Base-by-base conservation (phyloP, 495 filamentous ascomycete species). In the Podospora appendiculata region DNA sequence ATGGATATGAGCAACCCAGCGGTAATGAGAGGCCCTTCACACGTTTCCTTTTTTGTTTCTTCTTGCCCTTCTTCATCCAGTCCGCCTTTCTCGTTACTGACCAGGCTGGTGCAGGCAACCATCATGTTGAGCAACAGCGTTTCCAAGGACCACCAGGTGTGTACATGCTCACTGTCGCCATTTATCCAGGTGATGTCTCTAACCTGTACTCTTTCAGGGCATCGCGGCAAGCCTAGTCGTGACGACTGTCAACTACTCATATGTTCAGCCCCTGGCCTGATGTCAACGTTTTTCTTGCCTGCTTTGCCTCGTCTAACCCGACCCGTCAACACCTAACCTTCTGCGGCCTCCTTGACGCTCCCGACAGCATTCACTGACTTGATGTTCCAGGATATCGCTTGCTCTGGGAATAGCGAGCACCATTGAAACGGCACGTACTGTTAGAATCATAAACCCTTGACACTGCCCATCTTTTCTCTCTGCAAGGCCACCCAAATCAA, bases 91-190 rank as follows among this genome's bases (percentile, higher is more conserved):
- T 25, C 17, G n/a, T 25, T n/a, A 25, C 19, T 17, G 13, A 42
- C 6, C 18, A 5, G 25, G 25, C 1, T n/a, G 70, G 63, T 25
- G 9, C 41, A 58, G 48, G 52, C 56, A 1, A 82, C 77, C 5
- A 66, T 88, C 3, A 71, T 88, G 16, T 68, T 86, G 10, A 79
- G 73, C 45, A 77, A 84, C 54, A 65, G 72, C 8, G 69, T 86
- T 48, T 68, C 67, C 6, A 72, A 71, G 38, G 71, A 83, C 48
- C 77, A 86, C 57, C 83, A 88, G 48, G 48, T 50, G 12, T 38
- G 46, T 18, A 6, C 11, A 1, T 18, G 1, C 13, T 18, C 14
- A 10, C 14, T 3, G n/a, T 18, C 8, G 4, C 14, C 8, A 17
- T 14, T 16, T 33, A 11, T n/a, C 6, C 38, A 47, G 33, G n/a